Evolutionary conservation across 768 basidiomycete genomes (phyloP).

Genomic region (Calocera cornea): DNA sequence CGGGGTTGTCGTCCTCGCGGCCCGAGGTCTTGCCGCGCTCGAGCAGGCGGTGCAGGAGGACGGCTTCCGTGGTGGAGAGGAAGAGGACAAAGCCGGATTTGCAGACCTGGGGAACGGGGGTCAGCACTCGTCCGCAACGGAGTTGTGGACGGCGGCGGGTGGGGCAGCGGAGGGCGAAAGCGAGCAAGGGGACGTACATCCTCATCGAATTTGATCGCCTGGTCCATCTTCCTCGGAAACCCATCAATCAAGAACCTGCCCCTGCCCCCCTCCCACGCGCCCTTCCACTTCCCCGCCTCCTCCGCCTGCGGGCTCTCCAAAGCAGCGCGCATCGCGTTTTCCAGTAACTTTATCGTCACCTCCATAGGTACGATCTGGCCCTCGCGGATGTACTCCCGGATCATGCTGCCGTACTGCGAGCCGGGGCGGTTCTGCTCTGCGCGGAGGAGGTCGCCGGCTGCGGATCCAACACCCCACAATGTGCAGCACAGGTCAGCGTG

Average conservation of each 20-base stretch:
- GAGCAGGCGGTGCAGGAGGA: slow-evolving; percentile 73
- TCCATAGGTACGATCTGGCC: slow-evolving; percentile 94
- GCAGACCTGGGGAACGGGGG: slow-evolving; percentile 47
- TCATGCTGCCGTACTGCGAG: slow-evolving; percentile 70
- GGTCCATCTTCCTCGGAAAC: slow-evolving; percentile 98
- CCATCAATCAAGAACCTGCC: slow-evolving; percentile 93
- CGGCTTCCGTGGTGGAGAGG: slow-evolving; percentile 74
- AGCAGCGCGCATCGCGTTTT: slow-evolving; percentile 73
- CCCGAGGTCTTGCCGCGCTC: slow-evolving; percentile 90
- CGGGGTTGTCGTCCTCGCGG: slow-evolving; percentile 86
- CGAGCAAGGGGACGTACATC: slow-evolving; percentile 35
- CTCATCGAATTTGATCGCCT: slow-evolving; percentile 81
- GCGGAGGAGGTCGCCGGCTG: slow-evolving; percentile 94
- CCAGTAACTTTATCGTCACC: slow-evolving; percentile 87
- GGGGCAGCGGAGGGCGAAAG: not conserved
- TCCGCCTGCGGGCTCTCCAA: slow-evolving; percentile 10
- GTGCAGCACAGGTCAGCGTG: not conserved
- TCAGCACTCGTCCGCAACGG: not conserved
- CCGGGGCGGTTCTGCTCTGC: slow-evolving; percentile 83
- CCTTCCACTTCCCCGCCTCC: slow-evolving; percentile 27
- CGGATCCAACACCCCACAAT: not conserved
- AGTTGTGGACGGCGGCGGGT: not conserved
- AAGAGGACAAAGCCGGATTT: slow-evolving; percentile 65
- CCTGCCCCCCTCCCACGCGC: slow-evolving; percentile 52
- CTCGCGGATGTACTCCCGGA: slow-evolving; percentile 76